Base-by-base conservation (phyloP, 805 yeast genomes). In the Metschnikowia baotianmanensis region DNA sequence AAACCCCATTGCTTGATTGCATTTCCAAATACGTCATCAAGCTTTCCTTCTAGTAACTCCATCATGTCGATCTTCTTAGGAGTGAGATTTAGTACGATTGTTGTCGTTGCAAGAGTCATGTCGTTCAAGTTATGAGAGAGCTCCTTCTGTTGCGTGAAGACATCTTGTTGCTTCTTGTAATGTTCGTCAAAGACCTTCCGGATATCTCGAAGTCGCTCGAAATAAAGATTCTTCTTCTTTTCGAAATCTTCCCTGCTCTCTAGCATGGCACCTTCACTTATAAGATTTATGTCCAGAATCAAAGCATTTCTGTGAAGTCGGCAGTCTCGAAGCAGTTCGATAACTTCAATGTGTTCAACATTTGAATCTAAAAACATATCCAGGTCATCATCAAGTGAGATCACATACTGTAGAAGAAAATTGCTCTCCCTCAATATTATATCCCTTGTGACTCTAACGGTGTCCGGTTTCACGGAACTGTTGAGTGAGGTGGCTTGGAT, bases 381-480 rank as follows among this genome's bases (percentile, higher is more conserved):
- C 15, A 60, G 35, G 17, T 58, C 59, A 9, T 51, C 56, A 38
- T 62, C 58, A 36, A 65, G 39, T 15, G 54, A 52, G 10, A 69
- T 65, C 6, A 68, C 54, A 37, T 62, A 59, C 43, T 64, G 69
- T 6, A 69, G 53, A 19, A 69, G 55, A 35, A 51, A 55, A 28
- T 66, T 62, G 20, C 63, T 65, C 40, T 69, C 74, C 35, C 66
- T 51, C 21, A 67, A 51, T 10, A 69, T 52, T 49, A 56, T 54
- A 27, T 68, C 73, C 5, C 70, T 41, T 8, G 47, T 30, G 24
- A 47, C 21, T 23, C 43, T 38, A 11, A 27, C 27, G 7, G 32
- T 23, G 5, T 38, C 47, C 15, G 38, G 40, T 9, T 51, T 32
- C 6, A 35, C 34, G 38, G 55, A 42, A 46, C 45, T 31, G 22